Evolutionary conservation across 2,329 filamentous ascomycete species (phyloP).

Genomic region (Albophoma yamanashiensis): DNA sequence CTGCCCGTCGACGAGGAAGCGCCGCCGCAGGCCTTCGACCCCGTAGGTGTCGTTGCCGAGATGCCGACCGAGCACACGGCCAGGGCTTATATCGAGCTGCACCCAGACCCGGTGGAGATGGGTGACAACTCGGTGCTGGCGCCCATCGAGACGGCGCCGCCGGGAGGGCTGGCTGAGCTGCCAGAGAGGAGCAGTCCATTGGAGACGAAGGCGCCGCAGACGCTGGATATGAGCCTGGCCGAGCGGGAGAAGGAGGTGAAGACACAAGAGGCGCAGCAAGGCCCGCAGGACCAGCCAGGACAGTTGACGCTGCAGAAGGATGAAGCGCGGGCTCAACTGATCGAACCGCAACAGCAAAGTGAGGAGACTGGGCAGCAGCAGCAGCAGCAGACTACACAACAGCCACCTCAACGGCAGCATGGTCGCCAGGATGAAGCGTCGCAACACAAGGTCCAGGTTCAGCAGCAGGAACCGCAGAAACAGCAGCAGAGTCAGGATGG

Average conservation of each 20-base stretch:
- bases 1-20: slow-evolving; percentile 14
- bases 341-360: neutral
- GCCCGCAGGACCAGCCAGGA: no score
- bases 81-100: slow-evolving; percentile 26
- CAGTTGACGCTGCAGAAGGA: no score
- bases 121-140: slow-evolving; percentile 25
- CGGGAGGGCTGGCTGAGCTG: slow-evolving; percentile 25
- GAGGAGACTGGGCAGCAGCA: neutral
- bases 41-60: slow-evolving; percentile 35
- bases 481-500: neutral
- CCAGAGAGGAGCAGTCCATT: slow-evolving; percentile 21
- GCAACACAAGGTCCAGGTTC: neutral
- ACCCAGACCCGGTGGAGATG: slow-evolving; percentile 35
- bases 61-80: slow-evolving; percentile 34
- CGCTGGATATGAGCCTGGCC: neutral
- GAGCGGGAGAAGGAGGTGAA: neutral
- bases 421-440: no score
- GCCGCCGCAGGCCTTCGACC: slow-evolving; percentile 18
- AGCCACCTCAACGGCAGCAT: no score
- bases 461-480: no score
- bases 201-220: slow-evolving; percentile 11
- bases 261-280: no score
- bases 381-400: neutral
- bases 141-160: slow-evolving; percentile 19
- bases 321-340: neutral